Conservation (phyloP, 352 stramenopile species). For the Aphanomyces astaci region DNA sequence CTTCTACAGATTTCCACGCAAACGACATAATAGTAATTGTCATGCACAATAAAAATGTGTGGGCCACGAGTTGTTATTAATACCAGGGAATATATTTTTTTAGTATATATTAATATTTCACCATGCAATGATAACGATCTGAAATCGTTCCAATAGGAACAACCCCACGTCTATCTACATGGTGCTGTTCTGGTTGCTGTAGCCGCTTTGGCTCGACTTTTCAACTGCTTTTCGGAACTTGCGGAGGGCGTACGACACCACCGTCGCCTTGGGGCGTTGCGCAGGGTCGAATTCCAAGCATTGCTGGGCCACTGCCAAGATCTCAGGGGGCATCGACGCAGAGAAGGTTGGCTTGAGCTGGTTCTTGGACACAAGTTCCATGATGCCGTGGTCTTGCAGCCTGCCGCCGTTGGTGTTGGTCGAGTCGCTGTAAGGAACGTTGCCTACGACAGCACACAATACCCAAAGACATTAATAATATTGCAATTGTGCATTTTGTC, state of each 20-base stretch:
- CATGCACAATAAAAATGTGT: too few relatives aligned
- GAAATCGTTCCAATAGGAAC: too few relatives aligned
- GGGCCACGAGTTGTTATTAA: too few relatives aligned
- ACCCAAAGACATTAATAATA: too few relatives aligned
- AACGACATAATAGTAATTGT: too few relatives aligned
- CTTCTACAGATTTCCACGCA: too few relatives aligned
- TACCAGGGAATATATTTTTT: too few relatives aligned
- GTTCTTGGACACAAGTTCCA: conserved; percentile 52
- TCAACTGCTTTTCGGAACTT: conserved; percentile 47
- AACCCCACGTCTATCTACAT: too few relatives aligned
- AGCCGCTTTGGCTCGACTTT: not conserved
- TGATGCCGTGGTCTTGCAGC: conserved; percentile 30
- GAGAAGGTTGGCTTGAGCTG: conserved; percentile 58
- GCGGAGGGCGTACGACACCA: conserved; percentile 62
- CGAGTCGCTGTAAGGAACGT: conserved; percentile 12
- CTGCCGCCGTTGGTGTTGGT: conserved; percentile 11
- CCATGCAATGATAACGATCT: too few relatives aligned
- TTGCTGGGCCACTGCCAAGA: conserved; percentile 45
- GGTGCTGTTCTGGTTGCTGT: not conserved
- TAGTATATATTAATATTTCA: too few relatives aligned
- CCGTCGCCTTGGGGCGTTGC: conserved; percentile 54
- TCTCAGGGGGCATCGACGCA: conserved; percentile 36
- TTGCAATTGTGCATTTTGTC: too few relatives aligned
- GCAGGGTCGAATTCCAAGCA: conserved; percentile 58
- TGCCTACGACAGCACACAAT: not conserved